phyloP scores from a whole-genome alignment of 2,329 filamentous ascomycete species.

The Aspergillus ruber region DNA sequence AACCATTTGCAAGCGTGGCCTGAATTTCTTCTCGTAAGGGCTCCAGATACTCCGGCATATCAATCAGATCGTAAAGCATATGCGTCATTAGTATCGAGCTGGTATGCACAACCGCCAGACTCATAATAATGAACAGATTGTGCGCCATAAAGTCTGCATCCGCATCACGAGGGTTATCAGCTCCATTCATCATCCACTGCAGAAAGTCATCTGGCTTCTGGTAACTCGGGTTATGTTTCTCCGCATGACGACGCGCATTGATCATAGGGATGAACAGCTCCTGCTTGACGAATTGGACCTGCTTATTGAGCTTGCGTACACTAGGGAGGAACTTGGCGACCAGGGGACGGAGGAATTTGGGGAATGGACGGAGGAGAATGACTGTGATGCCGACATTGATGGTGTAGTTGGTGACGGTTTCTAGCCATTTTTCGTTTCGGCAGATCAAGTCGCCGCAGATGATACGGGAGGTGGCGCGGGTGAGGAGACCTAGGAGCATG shows the following conservation, averaged over 20 bases:
- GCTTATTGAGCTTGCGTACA: constrained; percentile 24
- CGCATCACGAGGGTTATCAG: constrained; percentile 14
- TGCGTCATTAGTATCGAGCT: constrained; percentile 28
- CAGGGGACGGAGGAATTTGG: constrained; percentile 27
- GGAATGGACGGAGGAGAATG: constrained; percentile 27
- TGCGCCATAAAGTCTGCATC: constrained; percentile 19
- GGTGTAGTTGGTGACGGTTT: constrained; percentile 27
- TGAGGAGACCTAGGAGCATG: constrained; percentile 28
- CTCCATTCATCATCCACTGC: constrained; percentile 28
- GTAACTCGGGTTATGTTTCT: constrained; percentile 11
- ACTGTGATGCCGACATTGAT: constrained; percentile 28
- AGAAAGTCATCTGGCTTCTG: constrained; percentile 25
- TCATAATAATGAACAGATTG: constrained; percentile 20
- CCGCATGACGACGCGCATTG: constrained; percentile 18
- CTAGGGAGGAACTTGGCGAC: constrained; percentile 29
- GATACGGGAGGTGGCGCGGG: constrained; percentile 35
- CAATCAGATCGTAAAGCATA: constrained; percentile 47
- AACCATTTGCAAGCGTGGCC: constrained; percentile 15
- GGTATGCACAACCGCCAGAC: constrained; percentile 22
- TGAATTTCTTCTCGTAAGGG: constrained; percentile 47
- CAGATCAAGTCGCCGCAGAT: constrained; percentile 34
- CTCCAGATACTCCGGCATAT: constrained; percentile 44
- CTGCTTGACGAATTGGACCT: constrained; percentile 23
- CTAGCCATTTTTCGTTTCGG: constrained; percentile 35
- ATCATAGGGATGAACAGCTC: constrained; percentile 31